Percentiles rank a stretch among this genome's conserved stretches.
Conservation (phyloP, 2,329 filamentous ascomycete species). For the Cytospora mali region DNA sequence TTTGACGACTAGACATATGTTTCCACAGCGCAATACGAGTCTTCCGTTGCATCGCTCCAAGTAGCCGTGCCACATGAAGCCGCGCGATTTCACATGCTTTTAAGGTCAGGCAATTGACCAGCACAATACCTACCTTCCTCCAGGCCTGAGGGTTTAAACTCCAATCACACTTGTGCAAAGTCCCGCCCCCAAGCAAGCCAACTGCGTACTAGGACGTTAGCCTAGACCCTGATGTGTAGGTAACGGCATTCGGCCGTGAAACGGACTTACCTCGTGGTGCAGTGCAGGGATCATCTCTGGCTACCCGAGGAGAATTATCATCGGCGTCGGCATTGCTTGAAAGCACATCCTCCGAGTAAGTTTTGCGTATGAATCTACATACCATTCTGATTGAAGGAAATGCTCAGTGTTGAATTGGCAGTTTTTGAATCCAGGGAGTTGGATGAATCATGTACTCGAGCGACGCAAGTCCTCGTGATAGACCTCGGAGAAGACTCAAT, state of each 20-base stretch:
- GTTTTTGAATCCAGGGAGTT: too few species aligned
- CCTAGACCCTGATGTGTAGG: background rate
- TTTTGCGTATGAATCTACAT: too few species aligned
- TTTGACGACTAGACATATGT: slow-evolving; percentile 39
- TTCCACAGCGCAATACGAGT: background rate
- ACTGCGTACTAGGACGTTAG: background rate
- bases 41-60: too few species aligned
- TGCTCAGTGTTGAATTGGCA: too few species aligned
- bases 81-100: background rate
- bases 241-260: background rate
- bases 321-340: background rate
- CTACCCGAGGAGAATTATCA: background rate
- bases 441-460: too few species aligned
- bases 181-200: background rate
- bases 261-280: background rate
- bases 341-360: background rate
- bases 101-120: background rate
- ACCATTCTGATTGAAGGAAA: too few species aligned
- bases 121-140: background rate
- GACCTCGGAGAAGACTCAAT: too few species aligned
- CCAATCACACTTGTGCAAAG: background rate
- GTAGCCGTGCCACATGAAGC: too few species aligned
- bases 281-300: background rate
- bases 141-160: background rate
- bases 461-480: too few species aligned